Base-by-base conservation (phyloP, 352 stramenopile genomes). In the Phytophthora meadii region DNA sequence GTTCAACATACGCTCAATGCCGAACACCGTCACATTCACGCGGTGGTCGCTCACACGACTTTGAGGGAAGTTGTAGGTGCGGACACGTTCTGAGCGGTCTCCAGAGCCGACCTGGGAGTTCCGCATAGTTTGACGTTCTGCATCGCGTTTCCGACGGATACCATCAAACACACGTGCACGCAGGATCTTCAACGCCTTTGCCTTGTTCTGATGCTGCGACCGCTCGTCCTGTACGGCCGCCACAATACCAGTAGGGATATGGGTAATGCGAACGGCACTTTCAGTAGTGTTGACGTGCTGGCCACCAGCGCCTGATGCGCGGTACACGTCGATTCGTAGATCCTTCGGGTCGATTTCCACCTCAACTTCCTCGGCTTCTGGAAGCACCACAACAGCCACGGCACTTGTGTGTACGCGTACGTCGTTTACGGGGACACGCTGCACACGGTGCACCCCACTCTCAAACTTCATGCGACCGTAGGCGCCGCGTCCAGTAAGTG, bases 221-320 rank as follows among this genome's bases (percentile, higher is more conserved):
- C 97, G 88, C 74, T 99, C 97, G 69, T 99, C 95, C 55, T 99
- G 94, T 54, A 90, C 76, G n/a, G 83, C 79, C 6, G 81, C 83
- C 40, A 89, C 74, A 56, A 89, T 98, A 19, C 97, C 97, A 39
- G 97, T 99, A 12, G 98, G 98, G 62, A 99, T 92, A 70, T 99
- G 98, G 15, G 98, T 94, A 55, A 99, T 88, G 55, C 98, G 94
- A 37, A 99, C 96, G 9, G 95, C 97, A 47, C 94, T 98, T 69
- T 99, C 97, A 7, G 96, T 99, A 58, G 98, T 99, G 87, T 99
- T 99, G n/a, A 99, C 97, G 76, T 99, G 98, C 83, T 99, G 98
- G 0, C 96, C 97, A 41, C 98, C 98, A 40, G 97, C 95, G 42
- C 98, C 98, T 54, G 96, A 98, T 22, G 94, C 96, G 24, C 97